Conservation (phyloP, 2,329 filamentous ascomycete genomes). For the Stemphylium vesicarium region DNA sequence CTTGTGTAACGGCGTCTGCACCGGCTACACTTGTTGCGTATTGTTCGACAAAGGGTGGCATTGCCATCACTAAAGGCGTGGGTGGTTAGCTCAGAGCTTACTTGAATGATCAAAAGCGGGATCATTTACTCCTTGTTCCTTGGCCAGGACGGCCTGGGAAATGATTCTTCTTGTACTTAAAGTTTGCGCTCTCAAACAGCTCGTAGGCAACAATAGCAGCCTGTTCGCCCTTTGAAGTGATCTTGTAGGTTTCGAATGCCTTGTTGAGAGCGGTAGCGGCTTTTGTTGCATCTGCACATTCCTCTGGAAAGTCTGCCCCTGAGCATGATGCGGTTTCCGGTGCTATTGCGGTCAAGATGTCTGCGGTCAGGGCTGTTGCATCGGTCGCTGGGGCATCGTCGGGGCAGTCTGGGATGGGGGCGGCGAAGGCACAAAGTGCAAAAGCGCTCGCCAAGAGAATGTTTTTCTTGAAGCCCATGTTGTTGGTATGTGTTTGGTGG, state of each 20-base stretch:
- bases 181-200: conserved; percentile 72
- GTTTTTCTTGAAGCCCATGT: conserved; percentile 34
- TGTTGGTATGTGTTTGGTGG: conserved; percentile 13
- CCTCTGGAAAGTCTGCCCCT: conserved; percentile 53
- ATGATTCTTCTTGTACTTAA: conserved; percentile 74
- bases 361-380: conserved; percentile 26
- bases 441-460: conserved; percentile 32
- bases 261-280: conserved; percentile 64
- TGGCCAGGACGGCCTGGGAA: conserved; percentile 66
- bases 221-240: conserved; percentile 64
- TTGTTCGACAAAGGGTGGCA: conserved; percentile 59
- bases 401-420: conserved; percentile 22
- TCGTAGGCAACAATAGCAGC: conserved; percentile 75
- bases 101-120: no score
- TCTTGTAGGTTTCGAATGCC: conserved; percentile 64
- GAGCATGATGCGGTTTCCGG: conserved; percentile 63
- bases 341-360: conserved; percentile 60
- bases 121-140: conserved; percentile 59
- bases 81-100: neutral
- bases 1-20: conserved; percentile 41
- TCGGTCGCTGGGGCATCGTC: conserved; percentile 5
- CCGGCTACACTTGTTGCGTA: conserved; percentile 60
- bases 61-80: conserved; percentile 61
- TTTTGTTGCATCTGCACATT: conserved; percentile 66
- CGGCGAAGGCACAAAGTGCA: conserved; percentile 48